Percentiles rank a stretch among this genome's conserved stretches.
phyloP scores from a whole-genome alignment of 2,329 filamentous ascomycete species.

The Microcera coccophila region DNA sequence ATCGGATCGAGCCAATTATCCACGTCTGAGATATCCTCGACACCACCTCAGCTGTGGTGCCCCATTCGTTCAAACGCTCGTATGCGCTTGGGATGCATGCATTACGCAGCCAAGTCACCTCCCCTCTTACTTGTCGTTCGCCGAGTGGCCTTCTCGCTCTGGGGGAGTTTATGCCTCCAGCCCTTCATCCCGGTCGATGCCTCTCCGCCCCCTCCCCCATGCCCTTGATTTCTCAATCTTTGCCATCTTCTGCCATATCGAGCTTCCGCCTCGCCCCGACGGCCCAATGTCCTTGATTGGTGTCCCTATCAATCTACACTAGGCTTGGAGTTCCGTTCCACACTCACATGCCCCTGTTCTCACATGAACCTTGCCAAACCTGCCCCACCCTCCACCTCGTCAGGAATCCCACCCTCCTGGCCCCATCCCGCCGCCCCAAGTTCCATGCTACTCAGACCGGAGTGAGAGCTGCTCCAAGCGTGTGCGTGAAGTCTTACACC shows the following conservation, averaged over 20 bases:
- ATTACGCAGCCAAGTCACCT: conserved; percentile 13
- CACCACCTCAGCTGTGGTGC: background rate
- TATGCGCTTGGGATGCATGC: conserved; percentile 29
- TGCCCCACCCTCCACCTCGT: conserved; percentile 5
- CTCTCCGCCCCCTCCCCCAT: conserved; percentile 25
- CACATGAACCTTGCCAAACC: no score
- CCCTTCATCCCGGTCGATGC: conserved; percentile 6
- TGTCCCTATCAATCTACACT: conserved; percentile 1
- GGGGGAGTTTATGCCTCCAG: no score
- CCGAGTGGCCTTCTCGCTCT: conserved; percentile 7
- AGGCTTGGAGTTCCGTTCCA: conserved; percentile 4
- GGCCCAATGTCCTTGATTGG: background rate
- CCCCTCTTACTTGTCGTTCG: conserved; percentile 5
- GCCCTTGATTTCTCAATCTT: conserved; percentile 7
- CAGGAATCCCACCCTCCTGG: background rate
- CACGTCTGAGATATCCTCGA: background rate
- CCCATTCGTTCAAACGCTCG: background rate
- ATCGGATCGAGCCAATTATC: conserved; percentile 1
- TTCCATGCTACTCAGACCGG: conserved; percentile 20
- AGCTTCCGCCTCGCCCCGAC: background rate
- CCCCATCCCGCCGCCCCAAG: background rate
- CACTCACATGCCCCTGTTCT: conserved; percentile 15
- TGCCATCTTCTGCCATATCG: conserved; percentile 8
- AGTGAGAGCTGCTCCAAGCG: conserved; percentile 13
- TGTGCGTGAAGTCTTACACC: conserved; percentile 11